Evolutionary conservation across 1,139 yeast genomes (phyloP).

Genomic region (Debaryomyces udenii): DNA sequence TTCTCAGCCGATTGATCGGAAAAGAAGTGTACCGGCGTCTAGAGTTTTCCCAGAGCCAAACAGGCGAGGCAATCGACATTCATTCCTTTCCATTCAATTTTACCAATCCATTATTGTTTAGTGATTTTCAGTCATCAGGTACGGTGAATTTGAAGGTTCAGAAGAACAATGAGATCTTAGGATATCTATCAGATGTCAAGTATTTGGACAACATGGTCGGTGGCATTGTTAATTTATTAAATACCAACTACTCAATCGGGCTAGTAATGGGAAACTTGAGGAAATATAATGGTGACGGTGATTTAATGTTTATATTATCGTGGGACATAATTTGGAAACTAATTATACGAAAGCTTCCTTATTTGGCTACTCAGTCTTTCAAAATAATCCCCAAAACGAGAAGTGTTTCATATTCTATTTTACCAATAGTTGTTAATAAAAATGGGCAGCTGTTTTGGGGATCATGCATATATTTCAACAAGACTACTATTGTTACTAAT

Average conservation of each 20-base stretch:
- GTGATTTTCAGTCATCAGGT: constrained; percentile 51
- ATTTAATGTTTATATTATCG: constrained; percentile 51
- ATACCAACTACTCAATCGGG: constrained; percentile 40
- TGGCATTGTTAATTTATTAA: constrained; percentile 40
- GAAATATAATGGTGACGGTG: constrained; percentile 64
- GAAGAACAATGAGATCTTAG: constrained; percentile 15
- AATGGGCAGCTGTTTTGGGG: constrained; percentile 34
- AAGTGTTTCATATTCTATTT: constrained; percentile 13
- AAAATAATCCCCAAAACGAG: background rate
- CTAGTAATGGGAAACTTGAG: constrained; percentile 54
- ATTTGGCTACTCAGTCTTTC: background rate
- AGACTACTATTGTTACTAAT: constrained; percentile 36
- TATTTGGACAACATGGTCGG: constrained; percentile 72
- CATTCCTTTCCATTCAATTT: constrained; percentile 58
- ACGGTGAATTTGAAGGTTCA: constrained; percentile 38
- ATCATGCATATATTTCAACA: constrained; percentile 33
- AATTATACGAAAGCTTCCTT: background rate
- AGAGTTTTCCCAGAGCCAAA: constrained; percentile 8
- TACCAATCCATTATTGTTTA: constrained; percentile 59
- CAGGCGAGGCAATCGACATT: constrained; percentile 25
- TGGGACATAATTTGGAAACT: constrained; percentile 38
- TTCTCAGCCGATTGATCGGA: background rate
- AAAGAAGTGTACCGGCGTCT: constrained; percentile 6
- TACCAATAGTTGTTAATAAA: constrained; percentile 20
- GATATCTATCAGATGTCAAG: constrained; percentile 53